phyloP scores from a whole-genome alignment of 768 basidiomycete genomes.

The Calocera cornea region DNA sequence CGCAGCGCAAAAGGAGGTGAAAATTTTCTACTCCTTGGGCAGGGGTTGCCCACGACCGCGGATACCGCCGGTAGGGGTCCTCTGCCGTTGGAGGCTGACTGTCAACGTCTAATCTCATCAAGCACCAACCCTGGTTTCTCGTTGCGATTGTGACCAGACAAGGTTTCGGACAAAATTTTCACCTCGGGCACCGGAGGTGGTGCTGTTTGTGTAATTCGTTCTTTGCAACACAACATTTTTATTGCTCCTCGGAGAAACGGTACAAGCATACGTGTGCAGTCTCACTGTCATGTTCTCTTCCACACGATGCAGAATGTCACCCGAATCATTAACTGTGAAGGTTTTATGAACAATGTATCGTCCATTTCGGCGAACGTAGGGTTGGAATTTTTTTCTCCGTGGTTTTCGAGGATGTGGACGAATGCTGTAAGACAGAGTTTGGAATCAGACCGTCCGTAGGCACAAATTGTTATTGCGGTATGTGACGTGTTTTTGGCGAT shows the following conservation, averaged over 20 bases:
- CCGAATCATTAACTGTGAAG: neutral
- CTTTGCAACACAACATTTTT: neutral
- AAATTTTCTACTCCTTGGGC: neutral
- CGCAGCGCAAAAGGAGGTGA: neutral
- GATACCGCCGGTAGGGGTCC: neutral
- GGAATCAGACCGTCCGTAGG: neutral
- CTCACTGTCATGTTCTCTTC: slow-evolving; percentile 1
- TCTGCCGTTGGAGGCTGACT: neutral
- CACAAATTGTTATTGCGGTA: neutral
- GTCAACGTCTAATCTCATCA: neutral
- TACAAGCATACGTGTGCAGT: neutral
- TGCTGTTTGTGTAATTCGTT: no score
- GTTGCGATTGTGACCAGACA: neutral
- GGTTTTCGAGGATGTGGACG: neutral
- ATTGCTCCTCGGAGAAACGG: neutral
- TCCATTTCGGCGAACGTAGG: neutral
- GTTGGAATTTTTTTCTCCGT: neutral
- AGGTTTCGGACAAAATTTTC: slow-evolving; percentile 4
- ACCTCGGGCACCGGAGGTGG: neutral
- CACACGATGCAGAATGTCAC: neutral
- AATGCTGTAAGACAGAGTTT: neutral
- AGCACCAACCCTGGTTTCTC: neutral
- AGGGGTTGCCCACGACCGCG: neutral
- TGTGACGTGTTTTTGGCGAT: neutral
- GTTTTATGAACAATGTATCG: neutral